Conservation (phyloP, 768 basidiomycete genomes). For the Lepiota subincarnata region DNA sequence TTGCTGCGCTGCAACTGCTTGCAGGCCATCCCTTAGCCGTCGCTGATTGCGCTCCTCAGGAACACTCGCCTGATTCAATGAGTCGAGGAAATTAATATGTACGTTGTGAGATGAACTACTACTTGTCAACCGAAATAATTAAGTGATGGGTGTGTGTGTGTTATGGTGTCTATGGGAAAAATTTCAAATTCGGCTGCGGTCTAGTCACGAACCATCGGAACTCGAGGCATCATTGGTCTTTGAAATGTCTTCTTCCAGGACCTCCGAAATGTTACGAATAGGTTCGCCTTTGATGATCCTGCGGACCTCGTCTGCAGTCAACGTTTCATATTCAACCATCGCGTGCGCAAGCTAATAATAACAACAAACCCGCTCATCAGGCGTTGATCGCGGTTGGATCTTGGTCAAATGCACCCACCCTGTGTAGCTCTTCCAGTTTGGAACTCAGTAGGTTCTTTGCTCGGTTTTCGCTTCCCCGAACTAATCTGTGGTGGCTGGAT, state of each 20-base stretch:
- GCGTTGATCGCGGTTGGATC: not conserved
- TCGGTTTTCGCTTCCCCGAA: constrained; percentile 67
- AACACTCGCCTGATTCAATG: too few species aligned
- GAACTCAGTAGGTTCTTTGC: constrained; percentile 60
- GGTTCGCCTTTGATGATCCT: constrained; percentile 82
- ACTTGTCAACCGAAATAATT: too few species aligned
- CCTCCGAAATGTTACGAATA: constrained; percentile 66
- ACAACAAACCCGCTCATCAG: constrained; percentile 4
- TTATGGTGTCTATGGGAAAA: not conserved
- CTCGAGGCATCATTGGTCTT: constrained; percentile 12
- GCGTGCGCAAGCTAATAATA: constrained; percentile 74
- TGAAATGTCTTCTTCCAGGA: constrained; percentile 54
- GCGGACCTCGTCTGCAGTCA: constrained; percentile 81
- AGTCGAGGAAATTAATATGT: too few species aligned
- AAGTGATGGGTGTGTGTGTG: too few species aligned
- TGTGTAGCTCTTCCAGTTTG: constrained; percentile 72
- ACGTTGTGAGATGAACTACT: too few species aligned
- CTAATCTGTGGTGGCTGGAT: constrained; percentile 34
- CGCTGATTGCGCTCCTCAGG: too few species aligned
- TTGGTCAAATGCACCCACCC: constrained; percentile 37
- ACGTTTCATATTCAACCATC: constrained; percentile 92
- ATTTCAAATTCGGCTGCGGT: not conserved
- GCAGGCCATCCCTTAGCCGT: too few species aligned
- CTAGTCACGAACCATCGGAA: not conserved
- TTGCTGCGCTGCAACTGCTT: too few species aligned